phyloP scores from a whole-genome alignment of 2,329 filamentous ascomycete species.

The Phyllosticta ampelicida region DNA sequence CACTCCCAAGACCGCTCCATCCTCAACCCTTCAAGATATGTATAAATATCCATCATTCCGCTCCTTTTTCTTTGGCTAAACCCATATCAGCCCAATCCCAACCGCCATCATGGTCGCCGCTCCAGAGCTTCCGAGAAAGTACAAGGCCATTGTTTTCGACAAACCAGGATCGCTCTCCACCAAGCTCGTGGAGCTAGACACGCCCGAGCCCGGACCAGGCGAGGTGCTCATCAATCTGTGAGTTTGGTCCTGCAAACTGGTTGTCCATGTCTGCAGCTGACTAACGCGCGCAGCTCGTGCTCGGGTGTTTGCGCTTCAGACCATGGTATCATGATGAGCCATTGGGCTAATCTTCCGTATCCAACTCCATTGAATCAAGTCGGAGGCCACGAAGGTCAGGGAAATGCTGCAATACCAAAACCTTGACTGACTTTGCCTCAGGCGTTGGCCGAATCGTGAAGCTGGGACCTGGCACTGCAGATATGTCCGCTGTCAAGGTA shows the following conservation, averaged over 20 bases:
- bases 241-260: conserved; percentile 14
- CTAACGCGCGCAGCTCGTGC: conserved; percentile 11
- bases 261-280: not conserved
- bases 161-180: conserved; percentile 55
- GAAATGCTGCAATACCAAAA: not conserved
- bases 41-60: not conserved
- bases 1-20: not conserved
- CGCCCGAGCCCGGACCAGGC: conserved; percentile 52
- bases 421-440: conserved; percentile 22
- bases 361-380: conserved; percentile 52
- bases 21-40: not conserved
- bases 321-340: conserved; percentile 31
- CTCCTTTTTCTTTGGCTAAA: not conserved
- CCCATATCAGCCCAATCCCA: not conserved
- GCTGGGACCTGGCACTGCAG: conserved; percentile 47
- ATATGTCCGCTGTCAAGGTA: conserved; percentile 43
- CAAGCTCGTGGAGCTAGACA: conserved; percentile 52
- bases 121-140: conserved; percentile 40
- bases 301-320: conserved; percentile 10
- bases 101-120: conserved; percentile 15
- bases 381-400: conserved; percentile 58
- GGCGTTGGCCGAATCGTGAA: conserved; percentile 54
- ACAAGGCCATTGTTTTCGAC: conserved; percentile 56
- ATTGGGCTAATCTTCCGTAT: conserved; percentile 46
- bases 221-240: conserved; percentile 54